Base-by-base conservation (phyloP, 495 filamentous ascomycete genomes). In the Talaromyces proteolyticus region DNA sequence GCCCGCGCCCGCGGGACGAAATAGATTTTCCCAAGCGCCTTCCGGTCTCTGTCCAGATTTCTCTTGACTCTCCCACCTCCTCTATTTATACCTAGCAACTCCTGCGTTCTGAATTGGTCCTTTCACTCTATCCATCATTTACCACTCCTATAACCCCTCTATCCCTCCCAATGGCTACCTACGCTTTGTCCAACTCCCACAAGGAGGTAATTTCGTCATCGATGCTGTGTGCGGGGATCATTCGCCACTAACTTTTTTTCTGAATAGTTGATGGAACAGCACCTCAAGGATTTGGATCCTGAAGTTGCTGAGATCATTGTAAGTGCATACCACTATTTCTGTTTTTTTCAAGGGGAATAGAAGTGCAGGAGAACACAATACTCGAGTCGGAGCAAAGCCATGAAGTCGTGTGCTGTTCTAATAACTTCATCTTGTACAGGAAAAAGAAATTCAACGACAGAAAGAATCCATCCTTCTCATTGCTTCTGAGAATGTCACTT, bases 391-490 rank as follows among this genome's bases (percentile, higher is more conserved):
- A n/a, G n/a, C n/a, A n/a, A n/a, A n/a, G n/a, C n/a, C n/a, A n/a
- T n/a, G n/a, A n/a, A n/a, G n/a, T n/a, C n/a, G n/a, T n/a, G n/a
- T n/a, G n/a, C n/a, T n/a, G n/a, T n/a, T n/a, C n/a, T n/a, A n/a
- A n/a, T n/a, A n/a, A n/a, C n/a, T n/a, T n/a, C n/a, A n/a, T 41
- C 18, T 11, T 12, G 5, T 34, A 12, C 26, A 44, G 49, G 19
- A 51, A 43, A 51, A 44, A 44, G 49, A 51, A 37, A 51, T 51
- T 23, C 49, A 76, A 52, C 80, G 93, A 53, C 93, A 98, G 65
- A 92, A 95, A 69, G 87, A 96, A 61, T 97, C 96, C 66, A 92
- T 98, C 68, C 97, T 97, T 72, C 81, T 98, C 49, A 98, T 98
- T 53, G 93, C 93, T 14, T 98, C 93, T 18, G 93, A 98, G 71